phyloP scores from a whole-genome alignment of 768 basidiomycete species.

The Imleria badia region DNA sequence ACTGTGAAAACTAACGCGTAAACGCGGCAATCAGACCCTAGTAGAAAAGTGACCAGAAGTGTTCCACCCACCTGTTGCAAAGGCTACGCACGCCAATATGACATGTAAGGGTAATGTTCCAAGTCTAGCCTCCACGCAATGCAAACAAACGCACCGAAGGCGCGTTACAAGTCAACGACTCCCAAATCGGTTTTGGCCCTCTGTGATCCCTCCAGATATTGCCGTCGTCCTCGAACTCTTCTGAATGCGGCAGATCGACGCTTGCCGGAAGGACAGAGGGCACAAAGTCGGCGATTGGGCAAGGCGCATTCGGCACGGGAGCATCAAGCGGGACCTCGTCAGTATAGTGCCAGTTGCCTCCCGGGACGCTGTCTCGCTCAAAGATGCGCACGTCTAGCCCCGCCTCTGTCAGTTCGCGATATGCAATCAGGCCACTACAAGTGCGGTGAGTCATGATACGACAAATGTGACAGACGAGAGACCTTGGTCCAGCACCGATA shows the following conservation, averaged over 20 bases:
- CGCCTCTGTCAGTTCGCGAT: conserved; percentile 12
- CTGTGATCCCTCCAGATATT: conserved; percentile 5
- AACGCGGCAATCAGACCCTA: background rate
- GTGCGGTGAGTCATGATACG: background rate
- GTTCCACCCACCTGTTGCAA: conserved; percentile 1
- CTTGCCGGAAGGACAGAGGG: conserved; percentile 9
- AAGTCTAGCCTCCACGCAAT: background rate
- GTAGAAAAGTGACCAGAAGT: background rate
- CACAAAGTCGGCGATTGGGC: conserved; percentile 6
- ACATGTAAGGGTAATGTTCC: background rate
- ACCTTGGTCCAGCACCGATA: conserved; percentile 20
- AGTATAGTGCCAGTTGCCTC: conserved; percentile 17
- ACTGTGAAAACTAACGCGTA: conserved; percentile 3
- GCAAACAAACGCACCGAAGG: conserved; percentile 9
- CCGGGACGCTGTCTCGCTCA: conserved; percentile 13
- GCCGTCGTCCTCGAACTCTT: conserved; percentile 9
- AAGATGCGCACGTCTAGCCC: conserved; percentile 19
- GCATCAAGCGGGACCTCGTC: conserved; percentile 15
- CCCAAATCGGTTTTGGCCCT: conserved; percentile 15
- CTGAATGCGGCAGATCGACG: conserved; percentile 8
- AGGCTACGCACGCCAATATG: background rate
- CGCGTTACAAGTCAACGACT: conserved; percentile 9
- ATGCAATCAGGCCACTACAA: conserved; percentile 12
- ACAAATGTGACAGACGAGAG: background rate
- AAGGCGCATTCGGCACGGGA: conserved; percentile 7